Evolutionary conservation across 345 rosid genomes (phyloP).

Genomic region (Garcia nutans): DNA sequence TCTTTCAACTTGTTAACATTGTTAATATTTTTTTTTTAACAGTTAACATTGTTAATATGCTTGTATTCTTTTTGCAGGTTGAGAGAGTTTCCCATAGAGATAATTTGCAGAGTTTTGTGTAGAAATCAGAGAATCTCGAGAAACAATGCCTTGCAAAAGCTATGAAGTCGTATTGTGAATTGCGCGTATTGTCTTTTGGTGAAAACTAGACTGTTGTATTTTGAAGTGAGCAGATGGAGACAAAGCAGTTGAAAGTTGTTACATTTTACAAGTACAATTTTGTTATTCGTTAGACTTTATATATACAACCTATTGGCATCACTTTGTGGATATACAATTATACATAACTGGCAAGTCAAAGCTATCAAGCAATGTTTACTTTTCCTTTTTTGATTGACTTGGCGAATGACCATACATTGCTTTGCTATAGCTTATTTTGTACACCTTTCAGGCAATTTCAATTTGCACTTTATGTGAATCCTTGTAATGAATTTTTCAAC

Average conservation of each 20-base stretch:
- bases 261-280: background rate
- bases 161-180: slow-evolving; percentile 74
- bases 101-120: slow-evolving; percentile 71
- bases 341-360: background rate
- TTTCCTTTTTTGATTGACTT: background rate
- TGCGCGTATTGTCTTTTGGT: slow-evolving; percentile 75
- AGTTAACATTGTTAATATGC: slow-evolving; percentile 13
- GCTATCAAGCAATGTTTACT: background rate
- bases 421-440: background rate
- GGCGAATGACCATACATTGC: background rate
- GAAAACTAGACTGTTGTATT: slow-evolving; percentile 76
- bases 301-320: background rate
- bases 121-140: slow-evolving; percentile 91
- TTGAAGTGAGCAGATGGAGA: slow-evolving; percentile 23
- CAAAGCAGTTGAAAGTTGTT: slow-evolving; percentile 2
- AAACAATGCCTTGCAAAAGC: slow-evolving; percentile 85
- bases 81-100: slow-evolving; percentile 94
- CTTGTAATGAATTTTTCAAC: background rate
- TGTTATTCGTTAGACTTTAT: background rate
- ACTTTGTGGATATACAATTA: background rate
- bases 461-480: background rate
- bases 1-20: slow-evolving; percentile 4
- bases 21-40: no score
- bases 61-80: slow-evolving; percentile 50
- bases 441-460: background rate